Evolutionary conservation across 192 early-diverging fungal genomes (phyloP).

Genomic region (Geranomyces variabilis): DNA sequence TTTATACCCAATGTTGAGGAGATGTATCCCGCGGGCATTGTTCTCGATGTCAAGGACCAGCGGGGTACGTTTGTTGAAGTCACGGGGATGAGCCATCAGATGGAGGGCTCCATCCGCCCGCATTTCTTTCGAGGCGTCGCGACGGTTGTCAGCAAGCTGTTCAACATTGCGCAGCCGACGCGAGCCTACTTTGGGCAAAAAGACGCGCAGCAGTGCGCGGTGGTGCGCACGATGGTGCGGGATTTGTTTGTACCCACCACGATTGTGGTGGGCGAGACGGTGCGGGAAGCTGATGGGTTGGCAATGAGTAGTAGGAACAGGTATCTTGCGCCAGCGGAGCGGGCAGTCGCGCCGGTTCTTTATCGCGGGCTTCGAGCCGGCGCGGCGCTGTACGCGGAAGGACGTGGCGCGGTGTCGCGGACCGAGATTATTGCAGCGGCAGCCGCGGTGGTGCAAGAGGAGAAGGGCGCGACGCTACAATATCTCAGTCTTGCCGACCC

Average conservation of each 20-base stretch:
- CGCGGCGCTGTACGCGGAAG: slow-evolving; percentile 49
- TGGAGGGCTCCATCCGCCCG: slow-evolving; percentile 91
- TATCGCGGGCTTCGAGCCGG: slow-evolving; percentile 69
- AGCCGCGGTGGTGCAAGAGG: slow-evolving; percentile 50
- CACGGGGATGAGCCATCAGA: slow-evolving; percentile 82
- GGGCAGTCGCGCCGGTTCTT: slow-evolving; percentile 70
- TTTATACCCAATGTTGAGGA: slow-evolving; percentile 66
- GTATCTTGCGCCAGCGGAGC: slow-evolving; percentile 76
- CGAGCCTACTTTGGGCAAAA: slow-evolving; percentile 94
- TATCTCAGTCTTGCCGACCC: slow-evolving; percentile 84
- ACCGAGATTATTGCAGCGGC: slow-evolving; percentile 54
- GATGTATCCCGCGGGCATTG: slow-evolving; percentile 94
- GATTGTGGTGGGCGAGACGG: slow-evolving; percentile 74
- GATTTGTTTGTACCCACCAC: slow-evolving; percentile 82
- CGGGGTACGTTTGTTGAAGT: slow-evolving; percentile 92
- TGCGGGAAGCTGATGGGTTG: slow-evolving; percentile 79
- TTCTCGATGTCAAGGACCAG: slow-evolving; percentile 76
- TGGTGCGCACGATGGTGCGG: slow-evolving; percentile 71
- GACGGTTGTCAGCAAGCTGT: slow-evolving; percentile 91
- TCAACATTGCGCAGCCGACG: slow-evolving; percentile 86
- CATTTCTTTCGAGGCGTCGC: slow-evolving; percentile 97
- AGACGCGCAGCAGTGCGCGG: slow-evolving; percentile 92
- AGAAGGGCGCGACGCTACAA: slow-evolving; percentile 61
- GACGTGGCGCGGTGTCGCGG: slow-evolving; percentile 14
- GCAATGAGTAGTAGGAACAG: slow-evolving; percentile 91